Evolutionary conservation across 2,329 filamentous ascomycete genomes (phyloP), one percentile per base, ranked within the genome.

Genomic region (Penicillium expansum): DNA sequence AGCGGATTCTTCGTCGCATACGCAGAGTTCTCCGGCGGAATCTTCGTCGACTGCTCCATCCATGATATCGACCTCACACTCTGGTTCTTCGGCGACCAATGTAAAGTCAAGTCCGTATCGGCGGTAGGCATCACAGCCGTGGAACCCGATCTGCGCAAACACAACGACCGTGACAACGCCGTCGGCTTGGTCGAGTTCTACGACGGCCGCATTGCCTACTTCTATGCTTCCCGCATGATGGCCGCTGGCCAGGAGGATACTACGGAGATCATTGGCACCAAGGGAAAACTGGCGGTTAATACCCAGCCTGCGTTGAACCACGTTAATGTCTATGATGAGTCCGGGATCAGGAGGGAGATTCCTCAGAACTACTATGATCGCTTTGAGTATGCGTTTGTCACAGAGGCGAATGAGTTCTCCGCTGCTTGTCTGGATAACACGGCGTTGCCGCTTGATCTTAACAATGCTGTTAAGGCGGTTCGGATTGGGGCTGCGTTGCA

Each of bases 21-120:
- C 71, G 84, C 86, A 13, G 77, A 85, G 63, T 86, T 83, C 73
- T 82, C 78, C 1, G 86, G 87, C 33, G 86, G 86, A 22, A 87
- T 89, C 68, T 89, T 89, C 64, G 86, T 89, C 56, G 87, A 89
- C 76, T 87, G 84, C 74, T 84, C 83, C 50, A 84, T 89, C 66
- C 87, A 89, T 75, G 87, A 89, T 64, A 89, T 89, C 63, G 85
- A 87, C 60, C 79, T 88, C 2, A 78, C 83, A 0, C 75, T 87
- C 2, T 87, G 84, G 84, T 87, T 83, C 75, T 85, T 86, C 66
- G 83, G 82, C 10, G 72, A 81, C 45, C 77, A 82, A 45, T 77
- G 74, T 39, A 70, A 77, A 14, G 77, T 85, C 60, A 86, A 86
- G 71, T 80, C 76, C 47, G 81, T 85, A 9, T 76, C 77, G 0